Conservation (phyloP, 2,329 filamentous ascomycete genomes). For the Alternaria brassicicola region DNA sequence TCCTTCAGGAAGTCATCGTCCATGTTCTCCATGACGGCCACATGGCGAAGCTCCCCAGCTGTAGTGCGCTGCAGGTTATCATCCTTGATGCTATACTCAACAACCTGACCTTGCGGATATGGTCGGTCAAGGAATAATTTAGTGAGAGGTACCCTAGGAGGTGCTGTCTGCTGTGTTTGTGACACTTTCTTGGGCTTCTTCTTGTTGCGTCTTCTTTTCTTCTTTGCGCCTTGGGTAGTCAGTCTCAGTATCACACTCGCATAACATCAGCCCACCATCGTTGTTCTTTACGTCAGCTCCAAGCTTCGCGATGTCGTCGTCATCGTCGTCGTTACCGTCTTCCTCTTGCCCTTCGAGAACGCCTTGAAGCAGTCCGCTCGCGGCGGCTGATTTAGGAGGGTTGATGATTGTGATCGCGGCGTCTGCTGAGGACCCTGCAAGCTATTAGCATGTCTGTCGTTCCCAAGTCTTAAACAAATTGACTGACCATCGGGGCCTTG, state of each 20-base stretch:
- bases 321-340: constrained; percentile 54
- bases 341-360: constrained; percentile 54
- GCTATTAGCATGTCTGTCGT: constrained; percentile 23
- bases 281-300: constrained; percentile 40
- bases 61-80: constrained; percentile 80
- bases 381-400: constrained; percentile 43
- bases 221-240: constrained; percentile 63
- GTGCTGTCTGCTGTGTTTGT: constrained; percentile 67
- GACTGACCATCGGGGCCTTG: constrained; percentile 41
- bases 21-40: constrained; percentile 67
- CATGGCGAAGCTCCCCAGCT: constrained; percentile 78
- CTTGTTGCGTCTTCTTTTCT: constrained; percentile 73
- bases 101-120: constrained; percentile 78
- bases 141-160: constrained; percentile 73
- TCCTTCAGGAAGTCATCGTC: constrained; percentile 77
- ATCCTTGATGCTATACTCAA: constrained; percentile 67
- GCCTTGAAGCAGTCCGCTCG: constrained; percentile 44
- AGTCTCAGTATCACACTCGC: constrained; percentile 1
- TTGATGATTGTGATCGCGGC: constrained; percentile 37
- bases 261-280: constrained; percentile 20
- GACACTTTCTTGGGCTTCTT: constrained; percentile 70
- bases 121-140: constrained; percentile 70
- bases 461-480: neutral
- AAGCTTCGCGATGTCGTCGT: constrained; percentile 52
- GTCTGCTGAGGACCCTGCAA: constrained; percentile 34